Evolutionary conservation across 768 basidiomycete species (phyloP), one percentile per base, ranked within the genome.

Genomic region (Mycena epipterygia): DNA sequence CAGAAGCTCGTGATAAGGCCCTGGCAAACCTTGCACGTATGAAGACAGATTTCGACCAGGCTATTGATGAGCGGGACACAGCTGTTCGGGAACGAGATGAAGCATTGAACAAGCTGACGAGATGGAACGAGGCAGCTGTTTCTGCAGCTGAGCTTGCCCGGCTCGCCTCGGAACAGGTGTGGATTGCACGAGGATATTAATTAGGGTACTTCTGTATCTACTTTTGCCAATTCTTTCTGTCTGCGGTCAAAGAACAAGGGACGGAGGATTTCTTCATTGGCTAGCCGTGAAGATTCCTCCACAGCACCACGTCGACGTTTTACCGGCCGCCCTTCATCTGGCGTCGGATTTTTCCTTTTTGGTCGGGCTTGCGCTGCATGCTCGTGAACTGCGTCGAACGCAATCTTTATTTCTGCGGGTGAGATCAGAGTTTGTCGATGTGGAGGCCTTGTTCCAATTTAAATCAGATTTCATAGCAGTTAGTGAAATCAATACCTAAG

Each of bases 231-330:
- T 27, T 57, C 12, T 25, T 7, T 61, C 21, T 16, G 11, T 35
- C 44, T 48, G 14, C 59, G 59, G 33, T 49, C 25, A 11, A 61
- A 61, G 17, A 61, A 61, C 16, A 61, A 35, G 14, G 59, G 44
- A 9, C 59, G 59, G 23, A 61, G 59, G 0, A 46, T 1, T 14
- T 48, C 59, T 23, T 61, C 59, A 25, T 61, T 61, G 2, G 59
- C 59, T 23, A 25, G 33, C n/a, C 59, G 30, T 32, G 46, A 61
- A 11, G 21, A 32, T 14, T 48, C 59, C 0, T 61, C 59, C 2
- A 61, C 59, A 6, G 59, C 59, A 14, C 46, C 46, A 30, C 59
- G 46, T n/a, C 59, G 27, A 4, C 59, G 59, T 37, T 61, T 61
- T 3, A 23, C 30, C 8, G 59, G 59, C 0, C 59, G 59, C 19